Base-by-base conservation (phyloP, 1,139 yeast genomes). In the Hansenula lynferdii region DNA sequence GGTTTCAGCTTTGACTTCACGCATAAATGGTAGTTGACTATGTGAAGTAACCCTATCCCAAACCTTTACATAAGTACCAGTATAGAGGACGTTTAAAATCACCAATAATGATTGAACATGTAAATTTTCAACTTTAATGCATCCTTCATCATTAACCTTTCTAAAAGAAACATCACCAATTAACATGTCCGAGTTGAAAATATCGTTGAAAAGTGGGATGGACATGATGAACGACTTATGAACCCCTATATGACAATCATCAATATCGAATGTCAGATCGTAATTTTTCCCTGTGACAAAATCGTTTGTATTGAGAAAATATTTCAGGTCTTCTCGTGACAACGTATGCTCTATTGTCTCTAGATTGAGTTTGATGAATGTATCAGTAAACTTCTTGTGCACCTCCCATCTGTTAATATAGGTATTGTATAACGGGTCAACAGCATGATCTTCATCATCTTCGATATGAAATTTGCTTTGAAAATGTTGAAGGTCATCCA, bases 31-130 rank as follows among this genome's bases (percentile, higher is more conserved):
- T 20, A 51, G 30, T 17, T n/a, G 16, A 25, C 51, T 38, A 3
- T 51, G 48, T 2, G 43, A 19, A 3, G 49, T 43, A 23, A 47
- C 53, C 4, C 52, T 51, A 9, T 61, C 61, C 77, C 77, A 72
- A 2, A 68, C 55, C 23, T 61, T 65, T 8, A 66, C 35, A 5
- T 58, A 46, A 12, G 54, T 54, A 42, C 73, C 79, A 0, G 80
- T 73, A 50, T 77, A 77, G 2, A 75, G 38, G 40, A 64, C 67
- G 43, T 74, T 71, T 6, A 69, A 37, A 21, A 69, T 44, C 5
- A 71, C 52, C 11, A 64, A 49, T 22, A 55, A 20, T 8, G 53
- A 23, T 8, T 42, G 42, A 4, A 49, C 27, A 10, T 37, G 27
- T 5, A 51, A 10, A 27, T 40, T 36, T 8, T 36, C 33, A 11